Percentiles rank a stretch among this genome's conserved stretches.
Conservation (phyloP, 352 stramenopile genomes). For the Phytophthora brassicae region DNA sequence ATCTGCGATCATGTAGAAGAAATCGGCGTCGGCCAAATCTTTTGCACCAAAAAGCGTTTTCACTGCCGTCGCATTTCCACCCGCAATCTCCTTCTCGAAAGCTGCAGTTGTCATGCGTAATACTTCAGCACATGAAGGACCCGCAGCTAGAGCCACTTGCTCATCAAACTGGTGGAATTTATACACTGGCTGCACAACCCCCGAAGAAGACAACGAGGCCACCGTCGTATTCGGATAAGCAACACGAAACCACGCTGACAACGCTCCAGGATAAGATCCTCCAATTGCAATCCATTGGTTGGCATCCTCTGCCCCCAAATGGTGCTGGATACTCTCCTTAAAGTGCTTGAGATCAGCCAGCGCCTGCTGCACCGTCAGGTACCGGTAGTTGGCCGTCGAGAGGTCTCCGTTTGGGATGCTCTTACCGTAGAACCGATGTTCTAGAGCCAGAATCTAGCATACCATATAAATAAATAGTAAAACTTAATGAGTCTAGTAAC, state of each 20-base stretch:
- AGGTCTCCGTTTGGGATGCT: conserved; percentile 78
- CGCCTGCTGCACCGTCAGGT: conserved; percentile 84
- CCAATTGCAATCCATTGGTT: conserved; percentile 80
- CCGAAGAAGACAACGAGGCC: conserved; percentile 70
- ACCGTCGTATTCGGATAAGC: conserved; percentile 80
- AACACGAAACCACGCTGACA: conserved; percentile 81
- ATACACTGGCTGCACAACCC: conserved; percentile 80
- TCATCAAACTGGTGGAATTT: conserved; percentile 86
- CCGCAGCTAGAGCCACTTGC: conserved; percentile 61
- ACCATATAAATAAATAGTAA: too few species aligned
- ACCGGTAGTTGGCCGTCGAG: conserved; percentile 71
- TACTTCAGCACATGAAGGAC: conserved; percentile 57
- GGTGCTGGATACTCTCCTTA: conserved; percentile 64
- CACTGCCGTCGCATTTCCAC: conserved; percentile 53
- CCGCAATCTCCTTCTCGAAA: conserved; percentile 64
- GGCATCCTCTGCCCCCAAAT: conserved; percentile 17
- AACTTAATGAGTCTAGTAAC: too few species aligned
- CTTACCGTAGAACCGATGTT: conserved; percentile 89
- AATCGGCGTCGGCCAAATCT: conserved; percentile 67
- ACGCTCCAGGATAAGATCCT: conserved; percentile 81
- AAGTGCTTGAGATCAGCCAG: conserved; percentile 87
- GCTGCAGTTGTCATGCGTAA: conserved; percentile 62
- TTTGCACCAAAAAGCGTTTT: conserved; percentile 65
- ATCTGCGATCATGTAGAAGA: conserved; percentile 92
- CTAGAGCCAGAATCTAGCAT: conserved; percentile 70